Percentiles rank a stretch among this genome's conserved stretches.
These are phyloP conservation scores for Camillea tinctor DNA, from an alignment of 2,329 filamentous ascomycete genomes.

Conservation along the genomic window DNA sequence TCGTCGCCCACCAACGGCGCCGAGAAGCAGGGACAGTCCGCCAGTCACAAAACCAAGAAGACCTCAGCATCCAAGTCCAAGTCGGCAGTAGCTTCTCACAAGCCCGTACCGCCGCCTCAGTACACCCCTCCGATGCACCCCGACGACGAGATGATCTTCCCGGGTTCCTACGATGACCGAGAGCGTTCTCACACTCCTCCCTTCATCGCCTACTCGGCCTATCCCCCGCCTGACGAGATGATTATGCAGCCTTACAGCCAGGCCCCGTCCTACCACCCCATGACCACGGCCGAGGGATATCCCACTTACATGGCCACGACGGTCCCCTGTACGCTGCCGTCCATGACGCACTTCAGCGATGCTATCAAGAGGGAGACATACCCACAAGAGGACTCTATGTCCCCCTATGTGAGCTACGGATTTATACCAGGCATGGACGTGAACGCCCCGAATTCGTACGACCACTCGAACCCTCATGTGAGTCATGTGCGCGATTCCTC, in stretches of 20 bases:
- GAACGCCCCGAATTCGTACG: slow-evolving; percentile 59
- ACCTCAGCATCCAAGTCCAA: slow-evolving; percentile 51
- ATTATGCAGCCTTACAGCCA: slow-evolving; percentile 59
- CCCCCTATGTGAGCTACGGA: slow-evolving; percentile 66
- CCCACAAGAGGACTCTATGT: slow-evolving; percentile 59
- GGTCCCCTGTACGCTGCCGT: slow-evolving; percentile 59
- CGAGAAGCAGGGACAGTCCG: slow-evolving; percentile 39
- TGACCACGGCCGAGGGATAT: slow-evolving; percentile 52
- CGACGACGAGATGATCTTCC: slow-evolving; percentile 67
- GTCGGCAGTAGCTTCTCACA: slow-evolving; percentile 28
- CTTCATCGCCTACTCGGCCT: slow-evolving; percentile 66
- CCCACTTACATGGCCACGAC: slow-evolving; percentile 56
- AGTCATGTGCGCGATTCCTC: slow-evolving; percentile 53
- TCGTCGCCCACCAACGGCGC: slow-evolving; percentile 33
- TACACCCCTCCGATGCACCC: slow-evolving; percentile 61
- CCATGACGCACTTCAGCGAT: slow-evolving; percentile 62
- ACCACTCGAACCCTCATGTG: slow-evolving; percentile 72
- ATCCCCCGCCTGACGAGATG: slow-evolving; percentile 64
- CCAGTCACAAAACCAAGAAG: slow-evolving; percentile 34
- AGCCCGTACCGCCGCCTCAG: slow-evolving; percentile 49
- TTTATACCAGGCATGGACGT: slow-evolving; percentile 66
- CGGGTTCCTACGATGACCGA: slow-evolving; percentile 58
- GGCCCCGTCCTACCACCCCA: slow-evolving; percentile 50
- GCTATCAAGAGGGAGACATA: slow-evolving; percentile 65
- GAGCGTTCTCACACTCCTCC: slow-evolving; percentile 71